These are phyloP conservation scores for Coprinopsis strossmayeri DNA, from an alignment of 768 basidiomycete genomes.

Conservation along the genomic window DNA sequence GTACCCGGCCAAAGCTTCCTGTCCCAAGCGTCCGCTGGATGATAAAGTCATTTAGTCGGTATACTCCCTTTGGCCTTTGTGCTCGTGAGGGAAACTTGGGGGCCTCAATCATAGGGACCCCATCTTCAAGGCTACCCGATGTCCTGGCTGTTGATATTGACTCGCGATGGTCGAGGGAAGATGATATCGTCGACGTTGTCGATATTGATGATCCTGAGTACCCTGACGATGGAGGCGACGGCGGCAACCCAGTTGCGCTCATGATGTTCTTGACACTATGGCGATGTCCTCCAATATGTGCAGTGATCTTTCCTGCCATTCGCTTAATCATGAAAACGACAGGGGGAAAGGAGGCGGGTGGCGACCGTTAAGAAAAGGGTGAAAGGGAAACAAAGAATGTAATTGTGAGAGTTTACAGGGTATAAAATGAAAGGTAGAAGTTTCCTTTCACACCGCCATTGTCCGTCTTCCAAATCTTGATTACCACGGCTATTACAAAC, in stretches of 20 bases:
- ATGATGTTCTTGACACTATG: slow-evolving; percentile 2
- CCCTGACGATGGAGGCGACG: slow-evolving; percentile 24
- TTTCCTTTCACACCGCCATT: slow-evolving; percentile 4
- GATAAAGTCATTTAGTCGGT: slow-evolving; percentile 70
- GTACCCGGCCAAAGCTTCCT: slow-evolving; percentile 96
- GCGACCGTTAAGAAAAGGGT: not conserved
- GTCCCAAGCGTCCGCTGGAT: slow-evolving; percentile 85
- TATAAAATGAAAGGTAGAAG: not conserved
- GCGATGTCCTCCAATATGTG: slow-evolving; percentile 30
- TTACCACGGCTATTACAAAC: slow-evolving; percentile 7
- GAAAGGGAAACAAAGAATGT: not conserved
- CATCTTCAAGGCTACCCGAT: slow-evolving; percentile 30
- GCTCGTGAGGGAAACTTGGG: slow-evolving; percentile 16
- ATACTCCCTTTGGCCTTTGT: slow-evolving; percentile 52
- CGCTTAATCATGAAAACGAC: slow-evolving; percentile 35
- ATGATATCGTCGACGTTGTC: slow-evolving; percentile 23
- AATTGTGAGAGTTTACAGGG: not conserved
- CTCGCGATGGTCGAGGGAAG: slow-evolving; percentile 45
- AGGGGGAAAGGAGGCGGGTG: not conserved
- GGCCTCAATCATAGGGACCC: slow-evolving; percentile 13
- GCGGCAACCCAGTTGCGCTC: slow-evolving; percentile 13
- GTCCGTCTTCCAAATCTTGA: slow-evolving; percentile 5
- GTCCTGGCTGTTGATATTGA: slow-evolving; percentile 69
- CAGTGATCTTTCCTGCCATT: slow-evolving; percentile 44
- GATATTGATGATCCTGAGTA: slow-evolving; percentile 17